Conservation (phyloP, 805 yeast genomes). For the Candida coleopterorum region DNA sequence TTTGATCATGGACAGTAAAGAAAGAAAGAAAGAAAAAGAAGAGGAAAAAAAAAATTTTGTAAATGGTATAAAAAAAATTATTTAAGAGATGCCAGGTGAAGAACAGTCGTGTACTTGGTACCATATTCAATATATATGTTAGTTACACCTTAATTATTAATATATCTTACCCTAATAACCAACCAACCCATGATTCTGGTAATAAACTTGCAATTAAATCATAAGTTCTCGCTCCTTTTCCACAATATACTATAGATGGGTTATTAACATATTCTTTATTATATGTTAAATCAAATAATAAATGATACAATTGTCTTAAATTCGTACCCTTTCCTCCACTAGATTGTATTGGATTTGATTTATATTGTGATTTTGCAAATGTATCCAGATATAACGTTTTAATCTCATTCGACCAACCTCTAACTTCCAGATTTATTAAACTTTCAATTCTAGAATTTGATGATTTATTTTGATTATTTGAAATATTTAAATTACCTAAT, state of each 20-base stretch:
- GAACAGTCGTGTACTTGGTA: slow-evolving; percentile 2
- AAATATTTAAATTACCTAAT: slow-evolving; percentile 35
- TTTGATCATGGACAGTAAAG: slow-evolving; percentile 58
- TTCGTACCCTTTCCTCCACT: slow-evolving; percentile 25
- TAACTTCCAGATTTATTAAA: slow-evolving; percentile 30
- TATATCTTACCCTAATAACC: no score
- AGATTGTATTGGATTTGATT: slow-evolving; percentile 25
- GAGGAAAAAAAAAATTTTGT: slow-evolving; percentile 4
- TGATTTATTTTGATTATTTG: slow-evolving; percentile 16
- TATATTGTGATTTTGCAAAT: slow-evolving; percentile 28
- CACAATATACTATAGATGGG: slow-evolving; percentile 36
- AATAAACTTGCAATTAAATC: slow-evolving; percentile 27
- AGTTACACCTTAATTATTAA: no score
- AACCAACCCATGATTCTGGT: slow-evolving; percentile 27
- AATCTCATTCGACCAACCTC: slow-evolving; percentile 35
- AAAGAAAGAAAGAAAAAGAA: slow-evolving; percentile 16
- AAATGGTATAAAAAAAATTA: not conserved
- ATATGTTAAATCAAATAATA: slow-evolving; percentile 35
- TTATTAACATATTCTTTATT: slow-evolving; percentile 9
- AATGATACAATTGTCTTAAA: slow-evolving; percentile 35
- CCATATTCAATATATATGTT: slow-evolving; percentile 2
- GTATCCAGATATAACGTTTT: slow-evolving; percentile 27
- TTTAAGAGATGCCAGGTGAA: no score
- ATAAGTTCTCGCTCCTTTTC: slow-evolving; percentile 38
- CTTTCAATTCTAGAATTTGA: slow-evolving; percentile 20